phyloP scores from a whole-genome alignment of 768 basidiomycete species.

The Tylopilus vinaceipallidus region DNA sequence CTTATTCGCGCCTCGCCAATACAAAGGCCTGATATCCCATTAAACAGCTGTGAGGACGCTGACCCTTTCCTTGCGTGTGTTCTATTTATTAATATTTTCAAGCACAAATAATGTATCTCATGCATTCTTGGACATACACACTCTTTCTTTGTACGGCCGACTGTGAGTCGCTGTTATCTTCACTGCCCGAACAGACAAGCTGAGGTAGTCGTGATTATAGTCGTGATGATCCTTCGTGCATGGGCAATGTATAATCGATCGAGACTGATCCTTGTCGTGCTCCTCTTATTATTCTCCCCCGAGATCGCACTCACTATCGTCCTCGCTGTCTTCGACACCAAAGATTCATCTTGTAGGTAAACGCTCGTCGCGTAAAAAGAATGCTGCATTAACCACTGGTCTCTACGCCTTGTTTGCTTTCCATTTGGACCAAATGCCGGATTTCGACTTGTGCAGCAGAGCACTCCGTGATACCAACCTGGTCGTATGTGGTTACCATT shows the following conservation, averaged over 20 bases:
- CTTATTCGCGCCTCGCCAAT: background rate
- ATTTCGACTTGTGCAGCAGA: too few species aligned
- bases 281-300: background rate
- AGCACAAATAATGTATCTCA: background rate
- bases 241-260: constrained; percentile 1
- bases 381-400: background rate
- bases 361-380: background rate
- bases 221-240: background rate
- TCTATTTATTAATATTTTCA: background rate
- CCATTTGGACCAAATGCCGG: background rate
- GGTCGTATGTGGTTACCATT: background rate
- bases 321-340: background rate
- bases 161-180: background rate
- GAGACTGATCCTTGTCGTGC: background rate
- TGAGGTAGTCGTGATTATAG: background rate
- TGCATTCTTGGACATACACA: background rate
- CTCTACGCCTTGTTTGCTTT: background rate
- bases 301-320: background rate
- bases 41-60: background rate
- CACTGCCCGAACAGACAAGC: background rate
- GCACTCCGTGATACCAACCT: background rate
- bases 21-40: background rate
- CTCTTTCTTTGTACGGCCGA: background rate
- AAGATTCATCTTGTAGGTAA: background rate
- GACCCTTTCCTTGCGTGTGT: background rate